Percentiles rank a stretch among this genome's conserved stretches.
phyloP scores from a whole-genome alignment of 208 protist genomes.

The Sergeia podlipaevii region DNA sequence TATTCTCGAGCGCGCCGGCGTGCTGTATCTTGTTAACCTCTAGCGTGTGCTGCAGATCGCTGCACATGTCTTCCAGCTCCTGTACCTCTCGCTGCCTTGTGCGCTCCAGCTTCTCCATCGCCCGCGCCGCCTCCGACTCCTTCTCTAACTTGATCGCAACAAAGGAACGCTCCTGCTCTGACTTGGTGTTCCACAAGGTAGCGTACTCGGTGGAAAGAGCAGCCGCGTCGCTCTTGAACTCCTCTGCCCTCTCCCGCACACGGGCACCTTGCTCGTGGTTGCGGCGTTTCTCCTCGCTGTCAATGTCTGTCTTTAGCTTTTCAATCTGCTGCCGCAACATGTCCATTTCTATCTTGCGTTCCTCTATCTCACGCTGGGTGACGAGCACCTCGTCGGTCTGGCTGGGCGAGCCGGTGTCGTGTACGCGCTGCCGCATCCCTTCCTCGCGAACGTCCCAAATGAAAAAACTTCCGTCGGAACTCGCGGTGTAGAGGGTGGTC shows the following conservation, averaged over 20 bases:
- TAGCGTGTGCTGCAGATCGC: constrained; percentile 55
- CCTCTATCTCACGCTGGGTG: constrained; percentile 92
- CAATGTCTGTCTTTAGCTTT: constrained; percentile 91
- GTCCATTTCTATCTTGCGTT: constrained; percentile 77
- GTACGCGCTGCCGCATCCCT: constrained; percentile 25
- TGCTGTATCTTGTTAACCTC: constrained; percentile 48
- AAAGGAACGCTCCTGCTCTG: constrained; percentile 91
- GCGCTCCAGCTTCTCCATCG: constrained; percentile 74
- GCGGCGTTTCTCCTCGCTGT: constrained; percentile 92
- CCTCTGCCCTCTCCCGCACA: constrained; percentile 87
- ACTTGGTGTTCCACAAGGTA: constrained; percentile 74
- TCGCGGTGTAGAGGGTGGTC: constrained; percentile 83
- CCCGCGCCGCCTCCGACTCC: constrained; percentile 57
- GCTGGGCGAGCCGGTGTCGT: constrained; percentile 2
- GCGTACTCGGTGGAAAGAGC: constrained; percentile 73
- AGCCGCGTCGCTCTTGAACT: constrained; percentile 80
- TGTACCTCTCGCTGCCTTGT: constrained; percentile 89
- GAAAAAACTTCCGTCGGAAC: constrained; percentile 89
- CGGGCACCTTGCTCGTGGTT: constrained; percentile 91
- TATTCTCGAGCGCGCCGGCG: constrained; percentile 26
- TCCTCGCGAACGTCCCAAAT: constrained; percentile 88
- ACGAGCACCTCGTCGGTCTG: constrained; percentile 92
- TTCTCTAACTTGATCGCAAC: constrained; percentile 84
- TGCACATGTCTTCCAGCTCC: constrained; percentile 70
- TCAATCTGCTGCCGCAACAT: constrained; percentile 87